A percentile compares a stretch with the other conserved stretches of the same genome.
These are phyloP conservation scores for Pouteria glomerata DNA, from an alignment of 148 eudicot species.

Conservation along the genomic window DNA sequence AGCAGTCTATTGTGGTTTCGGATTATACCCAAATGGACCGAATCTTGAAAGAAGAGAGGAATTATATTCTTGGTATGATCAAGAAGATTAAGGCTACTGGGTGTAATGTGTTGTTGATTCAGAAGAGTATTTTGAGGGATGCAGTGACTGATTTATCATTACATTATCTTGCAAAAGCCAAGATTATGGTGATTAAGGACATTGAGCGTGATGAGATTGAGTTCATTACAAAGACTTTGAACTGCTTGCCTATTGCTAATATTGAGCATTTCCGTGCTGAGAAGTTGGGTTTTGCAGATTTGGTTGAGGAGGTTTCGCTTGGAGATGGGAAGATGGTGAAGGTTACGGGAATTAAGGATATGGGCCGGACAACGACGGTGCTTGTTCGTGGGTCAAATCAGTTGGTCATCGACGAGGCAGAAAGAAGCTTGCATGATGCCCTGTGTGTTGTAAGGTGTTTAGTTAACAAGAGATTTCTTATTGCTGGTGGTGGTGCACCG, in stretches of 20 bases:
- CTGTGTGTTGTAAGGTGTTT: constrained; percentile 94
- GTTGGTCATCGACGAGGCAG: constrained; percentile 94
- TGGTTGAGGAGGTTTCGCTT: constrained; percentile 80
- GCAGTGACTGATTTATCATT: constrained; percentile 91
- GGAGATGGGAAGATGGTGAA: constrained; percentile 90
- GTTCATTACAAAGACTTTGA: constrained; percentile 93
- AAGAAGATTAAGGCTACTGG: constrained; percentile 95
- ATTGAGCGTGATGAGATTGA: constrained; percentile 97
- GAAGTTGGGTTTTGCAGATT: constrained; percentile 80
- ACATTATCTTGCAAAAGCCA: constrained; percentile 91
- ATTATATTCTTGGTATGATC: constrained; percentile 82
- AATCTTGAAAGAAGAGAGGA: constrained; percentile 94
- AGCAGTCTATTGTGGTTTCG: constrained; percentile 87
- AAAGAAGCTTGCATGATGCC: constrained; percentile 95
- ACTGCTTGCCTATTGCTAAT: constrained; percentile 85
- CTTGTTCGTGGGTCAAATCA: constrained; percentile 88
- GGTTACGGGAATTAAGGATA: constrained; percentile 85
- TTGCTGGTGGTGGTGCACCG: constrained; percentile 98
- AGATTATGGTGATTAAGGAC: constrained; percentile 91
- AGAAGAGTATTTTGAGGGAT: constrained; percentile 95
- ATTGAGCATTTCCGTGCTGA: constrained; percentile 90
- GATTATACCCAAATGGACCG: constrained; percentile 97
- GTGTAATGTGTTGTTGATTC: constrained; percentile 90
- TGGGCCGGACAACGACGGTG: constrained; percentile 89
- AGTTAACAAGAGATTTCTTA: constrained; percentile 81